Conservation (phyloP, 1,284 basidiomycete genomes). For the Termitomyces sp. region DNA sequence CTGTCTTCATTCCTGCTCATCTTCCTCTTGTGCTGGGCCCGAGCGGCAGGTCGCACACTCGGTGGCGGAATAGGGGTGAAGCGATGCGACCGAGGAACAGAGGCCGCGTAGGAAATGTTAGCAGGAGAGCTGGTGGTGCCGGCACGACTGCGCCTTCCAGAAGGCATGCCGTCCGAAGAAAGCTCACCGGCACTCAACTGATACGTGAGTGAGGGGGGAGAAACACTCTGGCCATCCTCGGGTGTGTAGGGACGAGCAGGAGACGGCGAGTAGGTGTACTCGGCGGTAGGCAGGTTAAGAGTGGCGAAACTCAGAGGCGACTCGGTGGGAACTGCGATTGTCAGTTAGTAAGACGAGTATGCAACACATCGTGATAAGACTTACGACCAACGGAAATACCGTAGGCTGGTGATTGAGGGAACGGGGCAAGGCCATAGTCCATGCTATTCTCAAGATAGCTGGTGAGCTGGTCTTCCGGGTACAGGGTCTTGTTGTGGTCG, state of each 20-base stretch:
- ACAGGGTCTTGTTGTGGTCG: slow-evolving; percentile 38
- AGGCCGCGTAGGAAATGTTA: slow-evolving; percentile 43
- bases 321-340: slow-evolving; percentile 37
- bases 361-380: slow-evolving; percentile 19
- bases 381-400: slow-evolving; percentile 41
- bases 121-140: slow-evolving; percentile 60
- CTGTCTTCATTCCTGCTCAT: slow-evolving; percentile 58
- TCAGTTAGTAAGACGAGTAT: slow-evolving; percentile 13
- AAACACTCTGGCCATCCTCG: slow-evolving; percentile 56
- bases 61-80: slow-evolving; percentile 68
- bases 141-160: slow-evolving; percentile 61
- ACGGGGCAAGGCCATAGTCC: slow-evolving; percentile 43
- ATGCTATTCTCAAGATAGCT: slow-evolving; percentile 52
- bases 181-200: slow-evolving; percentile 63
- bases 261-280: slow-evolving; percentile 61
- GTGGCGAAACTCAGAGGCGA: slow-evolving; percentile 61
- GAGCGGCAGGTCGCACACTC: slow-evolving; percentile 39
- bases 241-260: slow-evolving; percentile 67
- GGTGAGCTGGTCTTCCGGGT: slow-evolving; percentile 52
- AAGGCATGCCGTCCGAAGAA: slow-evolving; percentile 61
- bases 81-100: slow-evolving; percentile 65
- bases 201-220: slow-evolving; percentile 62
- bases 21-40: slow-evolving; percentile 42
- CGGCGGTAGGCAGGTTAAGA: slow-evolving; percentile 53
- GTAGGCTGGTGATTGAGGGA: slow-evolving; percentile 38